Evolutionary conservation across 2,329 filamentous ascomycete species (phyloP).

Genomic region (Trichophaea hybrida): DNA sequence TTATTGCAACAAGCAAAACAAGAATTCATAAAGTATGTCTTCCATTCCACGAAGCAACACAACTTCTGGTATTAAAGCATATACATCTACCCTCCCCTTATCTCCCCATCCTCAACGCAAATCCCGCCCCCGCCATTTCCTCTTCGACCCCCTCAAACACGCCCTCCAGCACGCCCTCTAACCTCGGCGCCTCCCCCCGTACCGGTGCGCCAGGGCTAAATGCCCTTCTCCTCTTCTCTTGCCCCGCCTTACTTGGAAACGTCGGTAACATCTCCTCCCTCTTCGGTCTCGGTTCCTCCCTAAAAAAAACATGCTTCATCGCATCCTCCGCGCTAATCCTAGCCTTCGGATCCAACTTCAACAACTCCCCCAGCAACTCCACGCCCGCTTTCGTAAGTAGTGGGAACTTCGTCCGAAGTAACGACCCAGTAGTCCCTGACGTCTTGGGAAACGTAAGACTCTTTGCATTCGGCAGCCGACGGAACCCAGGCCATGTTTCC

Average conservation of each 20-base stretch:
- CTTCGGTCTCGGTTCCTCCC: slow-evolving; percentile 79
- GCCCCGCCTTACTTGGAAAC: slow-evolving; percentile 86
- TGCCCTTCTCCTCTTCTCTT: slow-evolving; percentile 61
- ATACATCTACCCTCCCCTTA: slow-evolving; percentile 1
- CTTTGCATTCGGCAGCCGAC: slow-evolving; percentile 72
- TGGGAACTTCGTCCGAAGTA: slow-evolving; percentile 66
- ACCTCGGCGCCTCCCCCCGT: slow-evolving; percentile 50
- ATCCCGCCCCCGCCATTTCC: slow-evolving; percentile 37
- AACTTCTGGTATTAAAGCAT: too few relatives aligned
- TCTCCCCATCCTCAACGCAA: slow-evolving; percentile 28
- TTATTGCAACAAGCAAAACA: too few relatives aligned
- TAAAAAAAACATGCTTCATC: slow-evolving; percentile 70
- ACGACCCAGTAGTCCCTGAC: slow-evolving; percentile 33
- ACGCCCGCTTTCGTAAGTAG: slow-evolving; percentile 63
- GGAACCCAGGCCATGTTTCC: slow-evolving; percentile 72
- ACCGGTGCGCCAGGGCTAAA: slow-evolving; percentile 72
- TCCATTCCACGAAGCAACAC: too few relatives aligned
- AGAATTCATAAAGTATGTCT: too few relatives aligned
- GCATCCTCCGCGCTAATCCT: slow-evolving; percentile 61
- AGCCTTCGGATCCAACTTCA: slow-evolving; percentile 58
- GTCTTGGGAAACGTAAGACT: slow-evolving; percentile 54
- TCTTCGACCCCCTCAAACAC: slow-evolving; percentile 38
- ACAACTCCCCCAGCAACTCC: slow-evolving; percentile 50
- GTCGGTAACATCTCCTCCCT: slow-evolving; percentile 88
- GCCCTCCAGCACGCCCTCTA: slow-evolving; percentile 34